These are phyloP conservation scores for Ophiocordyceps sinensis DNA, from an alignment of 2,329 filamentous ascomycete genomes.

Conservation along the genomic window DNA sequence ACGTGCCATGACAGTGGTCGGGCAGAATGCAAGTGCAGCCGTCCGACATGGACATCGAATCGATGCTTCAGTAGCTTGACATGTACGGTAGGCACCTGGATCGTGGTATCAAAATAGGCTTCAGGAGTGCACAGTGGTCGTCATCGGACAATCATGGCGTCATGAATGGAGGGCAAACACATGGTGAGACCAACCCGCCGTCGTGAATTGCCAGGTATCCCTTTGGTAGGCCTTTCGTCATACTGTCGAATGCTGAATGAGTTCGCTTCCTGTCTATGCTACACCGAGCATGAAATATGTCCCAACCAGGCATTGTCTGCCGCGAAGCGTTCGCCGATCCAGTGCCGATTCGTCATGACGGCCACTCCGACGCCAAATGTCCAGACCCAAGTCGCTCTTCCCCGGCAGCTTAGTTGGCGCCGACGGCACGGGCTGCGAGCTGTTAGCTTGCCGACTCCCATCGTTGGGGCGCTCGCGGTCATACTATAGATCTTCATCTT, in stretches of 20 bases:
- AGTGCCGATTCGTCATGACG: conserved; percentile 20
- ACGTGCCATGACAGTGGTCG: too few species aligned
- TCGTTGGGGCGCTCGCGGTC: conserved; percentile 13
- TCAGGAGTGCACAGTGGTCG: too few species aligned
- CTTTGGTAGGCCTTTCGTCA: conserved; percentile 22
- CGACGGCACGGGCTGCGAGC: conserved; percentile 43
- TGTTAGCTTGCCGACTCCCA: conserved; percentile 12
- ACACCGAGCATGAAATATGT: conserved; percentile 25
- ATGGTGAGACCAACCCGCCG: background rate
- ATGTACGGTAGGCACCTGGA: too few species aligned
- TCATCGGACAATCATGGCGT: too few species aligned
- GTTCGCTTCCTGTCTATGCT: conserved; percentile 22
- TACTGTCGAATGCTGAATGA: conserved; percentile 22
- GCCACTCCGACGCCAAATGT: conserved; percentile 23
- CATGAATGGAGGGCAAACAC: background rate
- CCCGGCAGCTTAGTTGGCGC: conserved; percentile 28
- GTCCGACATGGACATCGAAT: too few species aligned
- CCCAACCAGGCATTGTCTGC: conserved; percentile 21
- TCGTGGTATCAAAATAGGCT: too few species aligned
- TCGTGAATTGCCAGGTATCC: background rate
- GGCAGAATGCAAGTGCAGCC: too few species aligned
- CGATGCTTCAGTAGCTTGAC: too few species aligned
- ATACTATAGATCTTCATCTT: conserved; percentile 96
- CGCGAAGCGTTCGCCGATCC: conserved; percentile 19
- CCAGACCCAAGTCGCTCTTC: conserved; percentile 17